Evolutionary conservation across 2,329 filamentous ascomycete genomes (phyloP).

Genomic region (Juglanconis sp.): DNA sequence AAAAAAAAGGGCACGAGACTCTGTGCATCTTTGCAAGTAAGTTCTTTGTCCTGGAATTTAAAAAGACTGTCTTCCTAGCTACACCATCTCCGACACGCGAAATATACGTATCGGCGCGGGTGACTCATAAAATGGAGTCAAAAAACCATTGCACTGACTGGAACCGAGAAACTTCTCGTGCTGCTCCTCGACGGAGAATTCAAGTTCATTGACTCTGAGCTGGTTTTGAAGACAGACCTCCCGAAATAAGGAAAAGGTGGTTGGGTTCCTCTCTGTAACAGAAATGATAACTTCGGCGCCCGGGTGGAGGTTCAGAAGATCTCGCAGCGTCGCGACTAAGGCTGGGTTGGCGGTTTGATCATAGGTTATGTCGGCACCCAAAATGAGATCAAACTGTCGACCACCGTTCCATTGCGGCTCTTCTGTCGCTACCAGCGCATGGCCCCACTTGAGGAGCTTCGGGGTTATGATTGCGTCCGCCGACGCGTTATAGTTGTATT

Average conservation of each 20-base stretch:
- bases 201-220: neutral
- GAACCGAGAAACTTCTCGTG: neutral
- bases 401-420: conserved; percentile 50
- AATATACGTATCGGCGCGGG: conserved; percentile 12
- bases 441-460: conserved; percentile 63
- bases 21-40: too few relatives aligned
- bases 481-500: conserved; percentile 26
- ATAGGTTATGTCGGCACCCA: conserved; percentile 79
- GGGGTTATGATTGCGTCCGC: conserved; percentile 41
- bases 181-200: conserved; percentile 1
- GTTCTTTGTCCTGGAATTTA: too few relatives aligned
- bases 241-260: conserved; percentile 3
- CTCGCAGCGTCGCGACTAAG: conserved; percentile 61
- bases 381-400: conserved; percentile 55
- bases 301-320: conserved; percentile 58
- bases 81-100: neutral
- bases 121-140: conserved; percentile 13
- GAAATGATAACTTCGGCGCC: conserved; percentile 61
- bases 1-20: too few relatives aligned
- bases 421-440: conserved; percentile 55
- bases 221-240: conserved; percentile 2
- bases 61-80: neutral
- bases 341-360: conserved; percentile 61
- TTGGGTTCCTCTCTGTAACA: conserved; percentile 63
- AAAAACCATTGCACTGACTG: neutral